Evolutionary conservation across 768 basidiomycete genomes (phyloP).

Genomic region (Auriscalpium vulgare): DNA sequence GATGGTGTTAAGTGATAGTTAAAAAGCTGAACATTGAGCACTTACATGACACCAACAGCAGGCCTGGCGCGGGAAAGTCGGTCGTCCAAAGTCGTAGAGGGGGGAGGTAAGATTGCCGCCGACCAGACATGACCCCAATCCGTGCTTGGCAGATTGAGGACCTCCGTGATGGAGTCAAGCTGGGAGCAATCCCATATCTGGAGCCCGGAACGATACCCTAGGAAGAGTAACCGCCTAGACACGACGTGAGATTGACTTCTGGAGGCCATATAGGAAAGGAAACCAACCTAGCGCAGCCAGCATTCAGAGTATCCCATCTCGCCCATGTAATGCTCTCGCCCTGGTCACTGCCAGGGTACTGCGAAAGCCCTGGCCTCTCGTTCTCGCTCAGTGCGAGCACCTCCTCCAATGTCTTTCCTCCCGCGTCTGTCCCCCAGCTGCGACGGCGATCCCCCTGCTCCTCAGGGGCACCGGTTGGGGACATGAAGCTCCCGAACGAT

Average conservation of each 20-base stretch:
- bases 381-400: conserved; percentile 15
- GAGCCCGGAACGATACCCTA: conserved; percentile 45
- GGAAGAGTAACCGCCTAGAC: conserved; percentile 40
- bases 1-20: conserved; percentile 1
- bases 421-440: conserved; percentile 7
- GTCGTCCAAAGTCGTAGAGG: conserved; percentile 19
- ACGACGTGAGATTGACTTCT: neutral
- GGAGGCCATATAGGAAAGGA: neutral
- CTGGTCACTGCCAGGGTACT: conserved; percentile 22
- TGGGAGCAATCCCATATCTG: conserved; percentile 59
- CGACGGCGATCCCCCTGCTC: conserved; percentile 7
- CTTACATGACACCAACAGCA: conserved; percentile 29
- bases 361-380: conserved; percentile 10
- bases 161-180: conserved; percentile 40
- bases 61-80: conserved; percentile 25
- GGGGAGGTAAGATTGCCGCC: conserved; percentile 35
- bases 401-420: conserved; percentile 17
- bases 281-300: conserved; percentile 11
- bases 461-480: conserved; percentile 17
- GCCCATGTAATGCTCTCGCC: conserved; percentile 37
- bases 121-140: conserved; percentile 29
- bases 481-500: conserved; percentile 38
- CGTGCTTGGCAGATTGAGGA: conserved; percentile 40
- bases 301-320: conserved; percentile 31
- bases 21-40: conserved; percentile 16